Base-by-base conservation (phyloP, 192 early-diverging fungal genomes). In the Geranomyces variabilis region DNA sequence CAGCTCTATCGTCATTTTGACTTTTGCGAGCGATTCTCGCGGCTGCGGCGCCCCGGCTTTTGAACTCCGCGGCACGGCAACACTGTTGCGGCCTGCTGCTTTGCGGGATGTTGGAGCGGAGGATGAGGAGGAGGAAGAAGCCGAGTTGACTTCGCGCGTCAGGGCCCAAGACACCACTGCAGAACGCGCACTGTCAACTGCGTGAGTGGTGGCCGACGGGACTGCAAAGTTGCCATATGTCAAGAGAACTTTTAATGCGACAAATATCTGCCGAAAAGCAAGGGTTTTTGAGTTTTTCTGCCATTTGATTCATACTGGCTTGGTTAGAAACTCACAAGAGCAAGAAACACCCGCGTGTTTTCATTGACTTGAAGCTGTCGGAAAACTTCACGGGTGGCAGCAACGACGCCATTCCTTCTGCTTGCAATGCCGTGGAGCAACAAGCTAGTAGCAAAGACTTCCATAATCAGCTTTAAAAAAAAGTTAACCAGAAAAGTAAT, bases 91-190 rank as follows among this genome's bases (percentile, higher is more conserved):
- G n/a, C n/a, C n/a, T n/a, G n/a, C n/a, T 41, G 36, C 36, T 41
- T 41, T 3, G 3, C 36, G 36, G 36, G n/a, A n/a, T 41, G 36
- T 41, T 41, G 36, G 36, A n/a, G n/a, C n/a, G n/a, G n/a, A n/a
- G n/a, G n/a, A n/a, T n/a, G n/a, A n/a, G n/a, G n/a, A n/a, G n/a
- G n/a, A 41, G 10, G 36, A 41, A 41, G 36, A 41, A 41, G 51
- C 24, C 12, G 46, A 19, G 46, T 19, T 10, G 51, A 53, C 51
- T 53, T 53, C 51, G 2, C 51, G 51, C 17, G 51, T 53, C 51
- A 76, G 61, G 7, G 75, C 75, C 75, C 75, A 76, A 28, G 24
- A 70, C 22, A 76, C 69, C 1, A 76, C 26, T 17, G 75, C 75
- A 14, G 75, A 76, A 10, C 75, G 75, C 19, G 69, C 68, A 13